A percentile compares a stretch with the other conserved stretches of the same genome.
Conservation (phyloP, 495 filamentous ascomycete species). For the Neurospora sp. region DNA sequence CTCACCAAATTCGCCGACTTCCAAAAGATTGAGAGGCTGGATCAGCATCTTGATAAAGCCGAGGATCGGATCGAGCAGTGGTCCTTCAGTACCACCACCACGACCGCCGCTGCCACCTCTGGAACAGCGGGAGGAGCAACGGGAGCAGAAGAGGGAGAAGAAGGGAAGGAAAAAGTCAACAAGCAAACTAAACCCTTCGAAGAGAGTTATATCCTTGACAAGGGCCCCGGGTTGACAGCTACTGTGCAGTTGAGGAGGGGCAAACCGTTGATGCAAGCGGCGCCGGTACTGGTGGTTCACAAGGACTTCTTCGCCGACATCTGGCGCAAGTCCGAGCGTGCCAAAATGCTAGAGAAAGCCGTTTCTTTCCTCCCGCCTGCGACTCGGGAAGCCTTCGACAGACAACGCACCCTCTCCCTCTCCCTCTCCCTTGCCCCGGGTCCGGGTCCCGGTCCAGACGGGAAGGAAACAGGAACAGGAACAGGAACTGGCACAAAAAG, state of each 20-base stretch:
- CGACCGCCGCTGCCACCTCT: too few species aligned
- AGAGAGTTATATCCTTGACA: slow-evolving; percentile 14
- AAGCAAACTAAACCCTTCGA: slow-evolving; percentile 3
- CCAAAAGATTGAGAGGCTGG: neutral
- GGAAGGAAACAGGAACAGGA: too few species aligned
- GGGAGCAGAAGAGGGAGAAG: too few species aligned
- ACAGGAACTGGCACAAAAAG: too few species aligned
- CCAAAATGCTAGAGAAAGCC: slow-evolving; percentile 19
- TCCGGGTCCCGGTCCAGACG: too few species aligned
- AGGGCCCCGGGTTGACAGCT: slow-evolving; percentile 19
- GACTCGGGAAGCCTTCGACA: slow-evolving; percentile 14
- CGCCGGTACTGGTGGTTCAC: slow-evolving; percentile 25
- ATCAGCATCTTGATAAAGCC: neutral
- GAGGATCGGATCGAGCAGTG: too few species aligned
- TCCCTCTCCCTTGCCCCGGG: too few species aligned
- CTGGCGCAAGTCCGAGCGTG: slow-evolving; percentile 11
- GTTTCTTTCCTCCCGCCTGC: slow-evolving; percentile 17
- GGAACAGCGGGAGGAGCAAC: too few species aligned
- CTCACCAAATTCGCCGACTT: slow-evolving; percentile 18
- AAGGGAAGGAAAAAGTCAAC: too few species aligned
- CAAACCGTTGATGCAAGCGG: slow-evolving; percentile 15
- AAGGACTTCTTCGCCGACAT: slow-evolving; percentile 18
- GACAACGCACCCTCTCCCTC: slow-evolving; percentile 10
- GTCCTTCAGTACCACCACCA: too few species aligned
- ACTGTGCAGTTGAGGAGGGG: slow-evolving; percentile 16